A percentile compares a stretch with the other conserved stretches of the same genome.
These are phyloP conservation scores for Cardamine occulta DNA, from an alignment of 345 rosid genomes.

Conservation along the genomic window DNA sequence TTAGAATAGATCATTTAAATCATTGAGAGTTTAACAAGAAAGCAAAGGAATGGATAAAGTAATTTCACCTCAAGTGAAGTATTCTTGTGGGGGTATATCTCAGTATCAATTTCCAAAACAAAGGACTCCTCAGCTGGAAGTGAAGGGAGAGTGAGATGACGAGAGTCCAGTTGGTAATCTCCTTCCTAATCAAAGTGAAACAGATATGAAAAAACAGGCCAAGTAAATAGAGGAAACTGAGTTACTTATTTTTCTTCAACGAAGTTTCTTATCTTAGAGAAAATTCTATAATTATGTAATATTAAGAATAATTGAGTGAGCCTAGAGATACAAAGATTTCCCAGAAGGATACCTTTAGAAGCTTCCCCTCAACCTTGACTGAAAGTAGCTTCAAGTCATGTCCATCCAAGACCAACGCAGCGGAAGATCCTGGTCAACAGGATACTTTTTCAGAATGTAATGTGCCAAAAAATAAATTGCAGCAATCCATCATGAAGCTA, in stretches of 20 bases:
- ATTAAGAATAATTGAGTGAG: background rate
- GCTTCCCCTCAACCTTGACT: conserved; percentile 65
- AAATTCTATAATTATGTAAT: background rate
- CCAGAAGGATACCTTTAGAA: conserved; percentile 62
- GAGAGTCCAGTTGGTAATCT: conserved; percentile 63
- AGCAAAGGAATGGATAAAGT: background rate
- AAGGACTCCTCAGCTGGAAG: conserved; percentile 68
- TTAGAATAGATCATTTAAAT: conserved; percentile 1
- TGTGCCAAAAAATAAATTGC: background rate
- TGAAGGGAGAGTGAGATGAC: conserved; percentile 70
- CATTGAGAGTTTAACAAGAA: background rate
- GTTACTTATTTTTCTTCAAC: background rate
- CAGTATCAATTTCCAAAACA: conserved; percentile 76
- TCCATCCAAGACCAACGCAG: conserved; percentile 88
- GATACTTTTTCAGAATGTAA: conserved; percentile 22
- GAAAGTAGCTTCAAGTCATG: conserved; percentile 74
- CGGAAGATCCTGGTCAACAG: conserved; percentile 60
- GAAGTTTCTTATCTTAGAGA: conserved; percentile 7
- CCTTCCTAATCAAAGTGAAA: conserved; percentile 54
- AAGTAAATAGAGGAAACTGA: background rate
- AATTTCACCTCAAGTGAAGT: conserved; percentile 80
- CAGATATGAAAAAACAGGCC: background rate
- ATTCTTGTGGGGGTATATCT: conserved; percentile 87
- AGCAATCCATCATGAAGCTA: background rate
- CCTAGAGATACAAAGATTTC: background rate